These are phyloP conservation scores for Penstemon newberryi DNA, from an alignment of 257 asterid genomes.

Conservation along the genomic window DNA sequence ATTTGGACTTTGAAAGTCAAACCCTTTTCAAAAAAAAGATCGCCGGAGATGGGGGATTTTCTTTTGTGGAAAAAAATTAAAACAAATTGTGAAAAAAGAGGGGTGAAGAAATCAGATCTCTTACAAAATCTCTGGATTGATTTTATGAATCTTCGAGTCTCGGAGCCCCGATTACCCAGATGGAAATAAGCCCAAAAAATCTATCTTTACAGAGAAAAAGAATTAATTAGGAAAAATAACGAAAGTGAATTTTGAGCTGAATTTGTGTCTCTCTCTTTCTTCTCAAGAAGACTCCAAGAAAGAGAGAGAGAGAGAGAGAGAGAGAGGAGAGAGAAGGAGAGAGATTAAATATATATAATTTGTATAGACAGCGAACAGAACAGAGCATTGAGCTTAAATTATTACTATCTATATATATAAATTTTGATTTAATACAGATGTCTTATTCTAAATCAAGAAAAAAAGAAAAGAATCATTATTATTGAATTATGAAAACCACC, in stretches of 20 bases:
- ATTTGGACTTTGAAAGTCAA: constrained; percentile 28
- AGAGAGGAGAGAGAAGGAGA: constrained; percentile 14
- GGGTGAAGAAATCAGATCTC: constrained; percentile 32
- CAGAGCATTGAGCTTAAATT: constrained; percentile 21
- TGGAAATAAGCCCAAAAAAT: not conserved
- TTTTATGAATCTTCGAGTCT: constrained; percentile 11
- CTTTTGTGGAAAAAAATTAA: not conserved
- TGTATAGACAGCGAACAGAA: constrained; percentile 20
- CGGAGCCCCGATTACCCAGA: constrained; percentile 14
- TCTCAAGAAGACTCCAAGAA: constrained; percentile 31
- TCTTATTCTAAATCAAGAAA: constrained; percentile 2
- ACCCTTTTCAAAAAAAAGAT: constrained; percentile 20
- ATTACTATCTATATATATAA: constrained; percentile 4
- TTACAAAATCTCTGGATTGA: constrained; percentile 15
- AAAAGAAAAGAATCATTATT: not conserved
- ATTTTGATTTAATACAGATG: not conserved
- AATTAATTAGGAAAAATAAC: constrained; percentile 9
- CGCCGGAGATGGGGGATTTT: not conserved
- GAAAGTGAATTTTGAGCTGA: constrained; percentile 4
- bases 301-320: constrained; percentile 30
- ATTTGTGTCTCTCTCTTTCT: too few species aligned
- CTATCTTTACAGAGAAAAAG: not conserved
- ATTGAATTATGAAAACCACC: not conserved
- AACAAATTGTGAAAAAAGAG: not conserved
- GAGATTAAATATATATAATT: not conserved